Evolutionary conservation across 2,329 filamentous ascomycete genomes (phyloP).

Genomic region (Sphaerulina vaccinii): DNA sequence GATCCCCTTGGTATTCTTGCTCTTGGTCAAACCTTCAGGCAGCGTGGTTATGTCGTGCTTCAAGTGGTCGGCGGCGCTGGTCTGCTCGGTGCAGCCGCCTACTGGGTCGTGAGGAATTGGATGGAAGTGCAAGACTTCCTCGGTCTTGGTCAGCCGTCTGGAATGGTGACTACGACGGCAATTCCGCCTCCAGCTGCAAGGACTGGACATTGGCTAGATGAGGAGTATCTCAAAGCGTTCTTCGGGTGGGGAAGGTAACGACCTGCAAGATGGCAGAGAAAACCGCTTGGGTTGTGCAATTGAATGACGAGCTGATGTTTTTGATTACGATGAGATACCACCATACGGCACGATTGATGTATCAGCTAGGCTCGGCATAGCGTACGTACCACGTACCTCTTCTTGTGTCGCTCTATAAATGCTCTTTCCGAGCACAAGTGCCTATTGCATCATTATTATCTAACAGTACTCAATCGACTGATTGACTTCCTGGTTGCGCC

Average conservation of each 20-base stretch:
- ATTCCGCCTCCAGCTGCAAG: constrained; percentile 12
- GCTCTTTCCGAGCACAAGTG: no score
- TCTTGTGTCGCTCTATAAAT: no score
- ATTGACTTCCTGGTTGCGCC: no score
- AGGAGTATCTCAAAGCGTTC: constrained; percentile 9
- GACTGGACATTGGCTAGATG: constrained; percentile 13
- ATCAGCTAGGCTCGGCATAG: background rate
- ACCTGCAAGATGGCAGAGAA: no score
- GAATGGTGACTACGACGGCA: constrained; percentile 17
- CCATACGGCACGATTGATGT: background rate
- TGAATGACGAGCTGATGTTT: background rate
- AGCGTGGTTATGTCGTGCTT: constrained; percentile 65
- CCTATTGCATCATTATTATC: no score
- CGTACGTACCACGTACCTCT: background rate
- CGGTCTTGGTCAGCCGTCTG: constrained; percentile 18
- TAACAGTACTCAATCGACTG: background rate
- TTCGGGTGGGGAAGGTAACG: constrained; percentile 12
- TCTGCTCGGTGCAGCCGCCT: constrained; percentile 65
- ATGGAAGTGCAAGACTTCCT: constrained; percentile 32
- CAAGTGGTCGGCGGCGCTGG: constrained; percentile 74
- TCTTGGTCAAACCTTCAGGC: constrained; percentile 58
- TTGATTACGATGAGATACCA: background rate
- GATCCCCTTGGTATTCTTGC: constrained; percentile 79
- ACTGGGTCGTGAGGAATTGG: constrained; percentile 40
- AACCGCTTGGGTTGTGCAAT: no score